These are phyloP conservation scores for Lipomyces mesembrius DNA, from an alignment of 805 yeast species.

Conservation along the genomic window DNA sequence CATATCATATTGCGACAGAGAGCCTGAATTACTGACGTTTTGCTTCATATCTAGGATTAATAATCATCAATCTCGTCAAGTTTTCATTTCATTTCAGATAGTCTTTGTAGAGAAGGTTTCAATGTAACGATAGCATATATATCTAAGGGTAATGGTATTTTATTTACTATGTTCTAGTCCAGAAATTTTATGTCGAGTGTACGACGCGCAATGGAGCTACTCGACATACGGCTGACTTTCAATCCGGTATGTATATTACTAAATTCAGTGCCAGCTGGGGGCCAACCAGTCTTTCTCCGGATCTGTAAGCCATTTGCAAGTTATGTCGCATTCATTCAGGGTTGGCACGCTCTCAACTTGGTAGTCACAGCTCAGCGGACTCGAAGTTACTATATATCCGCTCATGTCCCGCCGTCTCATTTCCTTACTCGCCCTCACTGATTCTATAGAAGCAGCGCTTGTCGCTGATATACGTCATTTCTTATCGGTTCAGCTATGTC, in stretches of 20 bases:
- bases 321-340: neutral
- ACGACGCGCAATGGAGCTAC: neutral
- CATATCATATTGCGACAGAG: neutral
- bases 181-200: neutral
- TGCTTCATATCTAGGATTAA: no score
- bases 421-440: neutral
- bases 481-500: neutral
- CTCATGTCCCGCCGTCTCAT: neutral
- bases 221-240: neutral
- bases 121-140: no score
- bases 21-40: neutral
- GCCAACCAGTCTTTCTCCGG: neutral
- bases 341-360: neutral
- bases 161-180: neutral
- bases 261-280: neutral
- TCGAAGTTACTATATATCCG: neutral
- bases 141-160: no score
- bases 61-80: neutral
- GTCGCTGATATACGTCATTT: neutral
- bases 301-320: neutral
- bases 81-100: neutral
- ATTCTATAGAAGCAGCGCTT: neutral
- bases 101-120: neutral
- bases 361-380: neutral
- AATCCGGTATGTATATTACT: neutral